Percentiles rank a stretch among this genome's conserved stretches.
Evolutionary conservation across 2,329 filamentous ascomycete genomes (phyloP).

Genomic region (Botrytis fragariae): DNA sequence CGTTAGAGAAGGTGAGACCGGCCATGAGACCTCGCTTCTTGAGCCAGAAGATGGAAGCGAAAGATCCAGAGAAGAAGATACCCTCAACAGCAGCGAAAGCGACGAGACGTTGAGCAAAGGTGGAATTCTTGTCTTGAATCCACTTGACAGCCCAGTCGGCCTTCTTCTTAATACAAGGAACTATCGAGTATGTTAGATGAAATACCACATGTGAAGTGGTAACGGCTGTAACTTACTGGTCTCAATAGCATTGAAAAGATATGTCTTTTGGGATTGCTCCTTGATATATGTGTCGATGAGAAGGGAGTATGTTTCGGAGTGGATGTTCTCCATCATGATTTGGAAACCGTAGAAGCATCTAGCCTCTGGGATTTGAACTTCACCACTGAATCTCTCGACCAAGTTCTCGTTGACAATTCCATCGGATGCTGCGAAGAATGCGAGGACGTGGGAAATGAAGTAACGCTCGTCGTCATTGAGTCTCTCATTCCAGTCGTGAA

Average conservation of each 20-base stretch:
- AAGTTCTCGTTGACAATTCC: slow-evolving; percentile 99
- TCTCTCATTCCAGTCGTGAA: slow-evolving; percentile 98
- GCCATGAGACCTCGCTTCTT: slow-evolving; percentile 99
- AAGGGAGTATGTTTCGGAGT: slow-evolving; percentile 98
- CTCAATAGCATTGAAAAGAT: slow-evolving; percentile 98
- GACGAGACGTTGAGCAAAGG: slow-evolving; percentile 91
- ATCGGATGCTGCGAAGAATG: slow-evolving; percentile 98
- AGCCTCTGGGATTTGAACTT: slow-evolving; percentile 96
- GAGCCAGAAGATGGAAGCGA: slow-evolving; percentile 99
- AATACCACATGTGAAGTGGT: background rate
- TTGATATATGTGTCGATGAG: slow-evolving; percentile 99
- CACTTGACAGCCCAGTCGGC: slow-evolving; percentile 95
- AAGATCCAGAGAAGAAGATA: slow-evolving; percentile 99
- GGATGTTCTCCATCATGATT: slow-evolving; percentile 99
- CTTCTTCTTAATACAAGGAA: slow-evolving; percentile 97
- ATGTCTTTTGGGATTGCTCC: slow-evolving; percentile 87
- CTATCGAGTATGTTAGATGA: slow-evolving; percentile 45
- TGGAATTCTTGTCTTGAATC: slow-evolving; percentile 92
- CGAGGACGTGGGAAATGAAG: slow-evolving; percentile 97
- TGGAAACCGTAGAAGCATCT: slow-evolving; percentile 99
- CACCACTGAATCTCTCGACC: slow-evolving; percentile 92
- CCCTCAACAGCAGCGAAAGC: slow-evolving; percentile 98
- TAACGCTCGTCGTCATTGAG: slow-evolving; percentile 96
- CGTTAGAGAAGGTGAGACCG: slow-evolving; percentile 97
- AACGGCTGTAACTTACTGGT: slow-evolving; percentile 64